Conservation (phyloP, 148 eudicot species). For the Rhododendron simsii region DNA sequence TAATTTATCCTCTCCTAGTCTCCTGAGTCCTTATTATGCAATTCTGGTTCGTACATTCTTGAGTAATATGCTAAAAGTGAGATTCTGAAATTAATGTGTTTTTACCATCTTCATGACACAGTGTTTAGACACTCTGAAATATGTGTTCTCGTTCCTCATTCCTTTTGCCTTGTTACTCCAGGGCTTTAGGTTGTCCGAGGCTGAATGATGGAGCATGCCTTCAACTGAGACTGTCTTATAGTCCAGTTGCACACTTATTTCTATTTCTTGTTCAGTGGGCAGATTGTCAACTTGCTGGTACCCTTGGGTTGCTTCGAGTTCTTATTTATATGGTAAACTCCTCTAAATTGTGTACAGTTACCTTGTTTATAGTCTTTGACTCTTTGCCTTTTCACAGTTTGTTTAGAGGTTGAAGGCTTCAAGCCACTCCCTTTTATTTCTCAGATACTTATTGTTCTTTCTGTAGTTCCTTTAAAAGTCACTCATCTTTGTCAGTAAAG, state of each 20-base stretch:
- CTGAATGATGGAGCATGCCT: conserved; percentile 31
- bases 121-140: neutral
- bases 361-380: neutral
- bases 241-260: conserved; percentile 30
- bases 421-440: neutral
- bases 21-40: neutral
- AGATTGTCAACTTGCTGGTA: conserved; percentile 34
- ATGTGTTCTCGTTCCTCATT: neutral
- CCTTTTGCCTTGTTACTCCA: conserved; percentile 3
- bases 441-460: neutral
- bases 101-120: neutral
- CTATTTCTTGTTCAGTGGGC: conserved; percentile 30
- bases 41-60: neutral
- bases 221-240: conserved; percentile 29
- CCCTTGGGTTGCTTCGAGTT: conserved; percentile 31
- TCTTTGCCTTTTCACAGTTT: neutral
- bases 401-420: neutral
- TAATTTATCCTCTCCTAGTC: neutral
- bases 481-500: neutral
- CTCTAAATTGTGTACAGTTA: neutral
- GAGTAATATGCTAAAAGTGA: neutral
- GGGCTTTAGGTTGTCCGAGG: conserved; percentile 25
- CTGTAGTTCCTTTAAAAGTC: neutral
- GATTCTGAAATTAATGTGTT: neutral
- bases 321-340: conserved; percentile 29